Evolutionary conservation across 2,329 filamentous ascomycete species (phyloP), one percentile per base, ranked within the genome.

Genomic region (Verticillium nubilum): DNA sequence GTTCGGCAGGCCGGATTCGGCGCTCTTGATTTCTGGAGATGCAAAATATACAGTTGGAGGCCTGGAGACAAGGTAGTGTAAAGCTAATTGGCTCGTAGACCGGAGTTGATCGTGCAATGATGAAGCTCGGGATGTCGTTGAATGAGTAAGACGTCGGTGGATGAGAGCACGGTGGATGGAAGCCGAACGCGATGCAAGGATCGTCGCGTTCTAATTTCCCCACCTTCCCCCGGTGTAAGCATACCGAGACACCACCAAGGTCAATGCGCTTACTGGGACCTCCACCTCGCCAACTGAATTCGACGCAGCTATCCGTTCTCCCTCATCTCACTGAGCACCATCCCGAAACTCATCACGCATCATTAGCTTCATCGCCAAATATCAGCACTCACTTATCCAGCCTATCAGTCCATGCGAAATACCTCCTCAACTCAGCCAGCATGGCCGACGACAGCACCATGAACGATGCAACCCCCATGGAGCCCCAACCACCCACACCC

Each of bases 401-500:
- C n/a, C n/a, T n/a, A n/a, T n/a, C n/a, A 31, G 1, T 28, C 33
- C 54, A 42, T 25, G 19, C 23, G 26, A n/a, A 42, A 23, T 12
- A 13, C 15, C 25, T 17, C 15, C 33, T 4, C 10, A 5, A 15
- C 37, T 7, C 28, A 42, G 37, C 26, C n/a, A 57, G 26, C 1
- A 64, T 63, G 62, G 33, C 35, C 25, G 62, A 59, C 35, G 52
- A 63, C 56, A 50, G 59, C 31, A 23, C 60, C 28, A 63, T 62
- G 60, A 47, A 56, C 33, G 61, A 42, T 57, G 63, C 68, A 15
- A 58, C 69, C 28, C 59, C 69, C 29, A 76, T 80, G 52, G 69
- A 79, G 33, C 80, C 82, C 25, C 54, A 28, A 47, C 33, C 54
- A 10, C 23, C 37, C 25, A 15, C 33, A 25, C 7, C 13, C 19